A percentile compares a stretch with the other conserved stretches of the same genome.
Conservation (phyloP, 306 rosid species). For the Lathyrus sativus region DNA sequence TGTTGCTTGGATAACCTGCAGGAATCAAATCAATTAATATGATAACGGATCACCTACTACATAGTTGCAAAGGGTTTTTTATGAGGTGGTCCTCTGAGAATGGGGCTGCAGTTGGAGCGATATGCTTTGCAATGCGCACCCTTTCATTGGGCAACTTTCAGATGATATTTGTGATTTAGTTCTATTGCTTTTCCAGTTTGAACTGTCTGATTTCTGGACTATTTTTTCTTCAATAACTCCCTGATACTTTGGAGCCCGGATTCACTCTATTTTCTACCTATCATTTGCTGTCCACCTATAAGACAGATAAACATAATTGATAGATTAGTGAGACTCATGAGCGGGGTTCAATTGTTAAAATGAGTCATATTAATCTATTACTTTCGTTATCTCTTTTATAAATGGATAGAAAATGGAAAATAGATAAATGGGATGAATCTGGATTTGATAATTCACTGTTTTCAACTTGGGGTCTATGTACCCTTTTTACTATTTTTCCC, state of each 20-base stretch:
- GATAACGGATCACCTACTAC: slow-evolving; percentile 13
- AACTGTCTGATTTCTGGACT: slow-evolving; percentile 26
- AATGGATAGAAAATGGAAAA: no score
- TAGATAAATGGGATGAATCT: no score
- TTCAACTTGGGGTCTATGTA: slow-evolving; percentile 38
- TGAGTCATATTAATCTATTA: no score
- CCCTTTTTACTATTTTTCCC: slow-evolving; percentile 34
- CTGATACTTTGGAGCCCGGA: slow-evolving; percentile 5
- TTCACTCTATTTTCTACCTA: no score
- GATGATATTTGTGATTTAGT: slow-evolving; percentile 31
- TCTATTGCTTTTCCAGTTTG: slow-evolving; percentile 30
- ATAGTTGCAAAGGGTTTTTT: slow-evolving; percentile 15
- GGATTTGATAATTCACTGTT: slow-evolving; percentile 23
- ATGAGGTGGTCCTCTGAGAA: neutral
- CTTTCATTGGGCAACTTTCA: slow-evolving; percentile 31
- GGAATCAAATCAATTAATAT: slow-evolving; percentile 28
- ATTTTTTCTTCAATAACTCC: slow-evolving; percentile 34
- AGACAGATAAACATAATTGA: no score
- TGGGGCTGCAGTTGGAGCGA: slow-evolving; percentile 26
- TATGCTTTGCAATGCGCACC: slow-evolving; percentile 15
- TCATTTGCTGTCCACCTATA: no score
- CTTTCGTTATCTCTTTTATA: no score
- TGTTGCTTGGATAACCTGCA: slow-evolving; percentile 19
- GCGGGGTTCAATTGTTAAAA: no score
- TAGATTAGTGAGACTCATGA: no score